A percentile compares a stretch with the other conserved stretches of the same genome.
These are phyloP conservation scores for Xylariomycetidae sp. DNA, from an alignment of 2,329 filamentous ascomycete genomes.

Conservation along the genomic window DNA sequence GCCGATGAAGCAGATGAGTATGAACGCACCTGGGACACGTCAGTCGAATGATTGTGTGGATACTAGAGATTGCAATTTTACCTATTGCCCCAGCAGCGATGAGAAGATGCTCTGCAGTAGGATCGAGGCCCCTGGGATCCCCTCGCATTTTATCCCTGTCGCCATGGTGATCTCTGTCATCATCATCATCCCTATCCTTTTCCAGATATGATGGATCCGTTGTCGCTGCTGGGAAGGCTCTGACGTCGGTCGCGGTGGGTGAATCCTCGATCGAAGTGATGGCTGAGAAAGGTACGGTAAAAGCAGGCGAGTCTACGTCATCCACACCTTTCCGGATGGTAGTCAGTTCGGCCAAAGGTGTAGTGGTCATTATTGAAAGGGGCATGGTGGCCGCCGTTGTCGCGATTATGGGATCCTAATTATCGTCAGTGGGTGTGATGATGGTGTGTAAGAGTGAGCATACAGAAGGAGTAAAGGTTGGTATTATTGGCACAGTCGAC, in stretches of 20 bases:
- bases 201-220: no score
- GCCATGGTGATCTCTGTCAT: constrained; percentile 2
- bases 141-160: constrained; percentile 5
- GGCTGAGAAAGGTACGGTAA: no score
- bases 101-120: constrained; percentile 27
- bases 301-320: no score
- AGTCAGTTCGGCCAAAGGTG: background rate
- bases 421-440: no score
- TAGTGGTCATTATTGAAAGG: constrained; percentile 1
- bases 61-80: constrained; percentile 13
- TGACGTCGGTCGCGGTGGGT: no score
- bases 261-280: no score
- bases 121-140: constrained; percentile 16
- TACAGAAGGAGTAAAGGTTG: no score
- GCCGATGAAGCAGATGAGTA: constrained; percentile 38
- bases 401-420: constrained; percentile 1
- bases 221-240: no score
- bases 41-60: no score
- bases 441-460: no score
- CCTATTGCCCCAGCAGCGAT: constrained; percentile 32
- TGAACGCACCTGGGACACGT: constrained; percentile 39
- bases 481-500: background rate
- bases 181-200: constrained; percentile 1
- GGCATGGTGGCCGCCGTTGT: background rate
- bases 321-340: no score